Evolutionary conservation across 176 grass and related monocot species (phyloP), one percentile per base, ranked within the genome.

Genomic region (Carex cristatella): DNA sequence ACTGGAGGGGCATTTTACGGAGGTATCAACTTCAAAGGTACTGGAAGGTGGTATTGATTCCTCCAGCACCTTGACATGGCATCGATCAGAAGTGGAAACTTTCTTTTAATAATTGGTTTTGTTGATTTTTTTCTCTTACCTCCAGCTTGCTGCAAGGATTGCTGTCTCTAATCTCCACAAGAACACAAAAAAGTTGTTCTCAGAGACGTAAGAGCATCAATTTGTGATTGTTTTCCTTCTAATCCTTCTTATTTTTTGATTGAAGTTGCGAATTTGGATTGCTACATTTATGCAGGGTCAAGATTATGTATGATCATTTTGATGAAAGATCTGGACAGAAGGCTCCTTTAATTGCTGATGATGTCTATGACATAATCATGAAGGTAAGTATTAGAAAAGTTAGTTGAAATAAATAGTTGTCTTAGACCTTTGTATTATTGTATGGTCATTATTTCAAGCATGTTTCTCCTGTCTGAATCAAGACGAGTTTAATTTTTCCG

Each of bases 121-220:
- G 30, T 81, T 81, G 10, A 46, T 23, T 61, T 61, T 63, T 5
- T 65, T 51, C 9, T 51, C 3, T 49, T 65, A 7, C 33, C 71
- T 56, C 55, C 68, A 98, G 95, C 95, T 98, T 4, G 95, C 95
- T 2, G 95, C 95, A 32, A 91, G 95, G 91, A 98, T 98, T 87
- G 95, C 87, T 0, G 91, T 98, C 55, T 98, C 95, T 2, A 95
- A 98, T 89, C 88, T 98, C 72, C 91, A 98, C 74, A 98, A 98
- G 93, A 98, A 92, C 87, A 98, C 95, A 12, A 95, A 87, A 69
- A 98, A 98, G 83, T 92, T 84, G 8, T 98, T 98, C 85, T 98
- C 95, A 16, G 95, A 98, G 66, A 95, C 95, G 95, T 98, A 79
- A 92, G 88, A 38, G 1, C 7, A 8, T 81, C 5, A 14, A 55